Evolutionary conservation across 1,139 yeast species (phyloP).

Genomic region (Candida frijolesensis): DNA sequence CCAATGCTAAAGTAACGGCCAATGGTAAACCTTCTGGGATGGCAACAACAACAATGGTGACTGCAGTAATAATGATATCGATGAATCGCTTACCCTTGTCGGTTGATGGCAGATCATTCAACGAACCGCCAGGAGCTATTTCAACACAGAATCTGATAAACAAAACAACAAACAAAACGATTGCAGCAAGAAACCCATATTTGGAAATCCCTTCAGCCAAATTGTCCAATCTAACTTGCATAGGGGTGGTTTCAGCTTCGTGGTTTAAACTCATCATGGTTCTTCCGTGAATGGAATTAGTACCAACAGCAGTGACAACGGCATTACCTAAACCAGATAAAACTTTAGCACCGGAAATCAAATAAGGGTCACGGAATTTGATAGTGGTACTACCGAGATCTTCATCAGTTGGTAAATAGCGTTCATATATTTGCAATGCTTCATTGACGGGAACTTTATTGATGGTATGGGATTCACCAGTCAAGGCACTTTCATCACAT

Average conservation of each 20-base stretch:
- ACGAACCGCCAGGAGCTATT: constrained; percentile 55
- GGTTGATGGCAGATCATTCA: constrained; percentile 53
- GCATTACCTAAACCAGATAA: constrained; percentile 87
- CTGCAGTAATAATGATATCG: constrained; percentile 85
- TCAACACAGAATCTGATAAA: constrained; percentile 76
- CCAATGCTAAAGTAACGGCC: constrained; percentile 94
- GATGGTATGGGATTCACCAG: constrained; percentile 91
- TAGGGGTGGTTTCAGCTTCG: constrained; percentile 83
- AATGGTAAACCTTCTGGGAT: constrained; percentile 98
- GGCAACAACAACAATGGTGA: constrained; percentile 93
- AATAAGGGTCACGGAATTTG: constrained; percentile 67
- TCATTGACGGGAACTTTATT: constrained; percentile 59
- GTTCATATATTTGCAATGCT: constrained; percentile 41
- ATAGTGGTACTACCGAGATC: constrained; percentile 53
- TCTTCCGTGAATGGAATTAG: constrained; percentile 85
- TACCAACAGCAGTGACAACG: constrained; percentile 88
- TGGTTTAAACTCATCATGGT: constrained; percentile 78
- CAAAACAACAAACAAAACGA: constrained; percentile 73
- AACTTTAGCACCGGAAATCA: constrained; percentile 89
- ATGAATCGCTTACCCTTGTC: constrained; percentile 83
- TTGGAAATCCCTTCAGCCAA: constrained; percentile 94
- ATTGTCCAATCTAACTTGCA: constrained; percentile 77
- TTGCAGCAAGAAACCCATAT: constrained; percentile 86
- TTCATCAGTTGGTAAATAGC: constrained; percentile 33
- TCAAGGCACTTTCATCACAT: constrained; percentile 89